Conservation (phyloP, 371 early-diverging fungal genomes). For the Amoeboaphelidium protococcarum region DNA sequence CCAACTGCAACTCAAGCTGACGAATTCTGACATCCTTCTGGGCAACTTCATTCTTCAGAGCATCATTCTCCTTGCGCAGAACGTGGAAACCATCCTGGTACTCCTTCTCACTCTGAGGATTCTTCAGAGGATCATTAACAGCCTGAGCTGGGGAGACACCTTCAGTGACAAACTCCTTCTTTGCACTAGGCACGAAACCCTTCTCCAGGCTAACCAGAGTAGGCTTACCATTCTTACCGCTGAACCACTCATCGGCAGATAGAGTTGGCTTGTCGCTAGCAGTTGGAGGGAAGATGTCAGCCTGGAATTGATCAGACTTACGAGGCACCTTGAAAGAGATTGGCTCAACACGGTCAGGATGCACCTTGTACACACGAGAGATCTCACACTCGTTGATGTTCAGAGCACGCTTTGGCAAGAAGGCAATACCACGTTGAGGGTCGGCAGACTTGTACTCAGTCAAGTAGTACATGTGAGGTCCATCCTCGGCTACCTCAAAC, state of each 20-base stretch:
- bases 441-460: slow-evolving; percentile 67
- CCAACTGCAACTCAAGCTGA: slow-evolving; percentile 37
- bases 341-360: slow-evolving; percentile 57
- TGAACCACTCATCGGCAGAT: slow-evolving; percentile 67
- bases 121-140: slow-evolving; percentile 3
- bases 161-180: slow-evolving; percentile 33
- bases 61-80: slow-evolving; percentile 49
- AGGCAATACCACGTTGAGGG: slow-evolving; percentile 79
- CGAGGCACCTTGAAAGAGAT: slow-evolving; percentile 90
- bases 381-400: slow-evolving; percentile 66
- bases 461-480: slow-evolving; percentile 47
- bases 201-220: slow-evolving; percentile 48
- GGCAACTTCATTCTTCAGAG: slow-evolving; percentile 40
- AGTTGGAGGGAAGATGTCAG: slow-evolving; percentile 76
- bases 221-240: slow-evolving; percentile 42
- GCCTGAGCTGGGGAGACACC: not conserved
- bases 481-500: slow-evolving; percentile 40
- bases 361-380: slow-evolving; percentile 74
- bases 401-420: slow-evolving; percentile 76
- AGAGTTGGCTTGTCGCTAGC: slow-evolving; percentile 52
- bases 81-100: slow-evolving; percentile 46
- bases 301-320: slow-evolving; percentile 86
- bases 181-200: slow-evolving; percentile 35
- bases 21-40: slow-evolving; percentile 51
- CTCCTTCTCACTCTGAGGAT: slow-evolving; percentile 16